phyloP scores from a whole-genome alignment of 1,284 basidiomycete species.

The Puccinia sorghi region DNA sequence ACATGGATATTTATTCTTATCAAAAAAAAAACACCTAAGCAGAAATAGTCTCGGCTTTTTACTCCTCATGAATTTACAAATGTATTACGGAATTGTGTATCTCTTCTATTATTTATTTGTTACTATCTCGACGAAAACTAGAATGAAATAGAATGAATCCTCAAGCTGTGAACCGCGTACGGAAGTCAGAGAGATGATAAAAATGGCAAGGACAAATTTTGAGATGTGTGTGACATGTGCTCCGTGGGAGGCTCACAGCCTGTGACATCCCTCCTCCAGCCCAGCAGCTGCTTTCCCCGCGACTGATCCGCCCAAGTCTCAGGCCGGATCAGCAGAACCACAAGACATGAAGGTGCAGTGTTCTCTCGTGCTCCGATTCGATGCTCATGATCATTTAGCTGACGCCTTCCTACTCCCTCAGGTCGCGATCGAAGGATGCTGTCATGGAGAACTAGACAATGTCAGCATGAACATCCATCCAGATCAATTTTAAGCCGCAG shows the following conservation, averaged over 20 bases:
- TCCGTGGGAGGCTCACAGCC: neutral
- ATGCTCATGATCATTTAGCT: neutral
- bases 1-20: no score
- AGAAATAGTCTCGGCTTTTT: no score
- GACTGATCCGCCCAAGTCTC: neutral
- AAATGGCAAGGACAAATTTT: no score
- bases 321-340: no score
- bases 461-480: constrained; percentile 20
- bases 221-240: neutral
- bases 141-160: no score
- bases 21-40: no score
- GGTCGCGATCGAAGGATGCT: constrained; percentile 93
- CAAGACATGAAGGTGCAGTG: constrained; percentile 4
- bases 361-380: neutral
- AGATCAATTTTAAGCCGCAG: neutral
- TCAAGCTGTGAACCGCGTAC: no score
- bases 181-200: no score
- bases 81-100: no score
- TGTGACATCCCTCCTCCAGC: neutral
- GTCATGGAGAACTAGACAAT: constrained; percentile 67
- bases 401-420: constrained; percentile 56
- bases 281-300: neutral
- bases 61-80: no score
- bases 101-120: no score
- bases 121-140: no score